Percentiles rank a stretch among this genome's conserved stretches.
Evolutionary conservation across 1,284 basidiomycete species (phyloP).

Genomic region (Puccinia sorghi): DNA sequence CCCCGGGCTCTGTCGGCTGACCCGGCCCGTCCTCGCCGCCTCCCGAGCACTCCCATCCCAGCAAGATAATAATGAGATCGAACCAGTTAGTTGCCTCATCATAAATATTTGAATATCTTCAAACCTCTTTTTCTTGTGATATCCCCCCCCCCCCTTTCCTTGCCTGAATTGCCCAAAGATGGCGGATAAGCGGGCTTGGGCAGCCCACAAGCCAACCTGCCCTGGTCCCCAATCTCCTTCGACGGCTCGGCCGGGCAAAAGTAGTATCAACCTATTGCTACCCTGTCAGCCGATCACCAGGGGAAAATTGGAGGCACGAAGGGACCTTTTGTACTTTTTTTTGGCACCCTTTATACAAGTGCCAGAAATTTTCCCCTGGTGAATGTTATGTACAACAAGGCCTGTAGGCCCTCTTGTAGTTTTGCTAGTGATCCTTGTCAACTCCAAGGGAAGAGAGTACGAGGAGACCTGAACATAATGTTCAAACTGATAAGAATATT

Average conservation of each 20-base stretch:
- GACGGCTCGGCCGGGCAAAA: not conserved
- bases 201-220: not conserved
- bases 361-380: too few relatives aligned
- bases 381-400: too few relatives aligned
- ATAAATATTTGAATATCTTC: too few relatives aligned
- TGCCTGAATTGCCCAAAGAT: not conserved
- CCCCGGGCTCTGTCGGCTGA: conserved; percentile 14
- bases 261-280: not conserved
- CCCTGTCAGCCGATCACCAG: not conserved
- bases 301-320: not conserved
- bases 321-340: too few relatives aligned
- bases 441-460: too few relatives aligned
- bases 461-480: too few relatives aligned
- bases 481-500: too few relatives aligned
- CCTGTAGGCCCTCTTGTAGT: too few relatives aligned
- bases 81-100: not conserved
- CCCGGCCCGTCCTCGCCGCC: not conserved
- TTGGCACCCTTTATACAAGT: too few relatives aligned
- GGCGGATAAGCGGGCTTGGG: not conserved
- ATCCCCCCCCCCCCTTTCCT: not conserved
- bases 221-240: not conserved
- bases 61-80: not conserved
- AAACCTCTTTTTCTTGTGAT: not conserved
- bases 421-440: too few relatives aligned
- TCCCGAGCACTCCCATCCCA: not conserved